Percentiles rank a stretch among this genome's conserved stretches.
These are phyloP conservation scores for Caloboletus firmus DNA, from an alignment of 1,284 basidiomycete species.

Conservation along the genomic window DNA sequence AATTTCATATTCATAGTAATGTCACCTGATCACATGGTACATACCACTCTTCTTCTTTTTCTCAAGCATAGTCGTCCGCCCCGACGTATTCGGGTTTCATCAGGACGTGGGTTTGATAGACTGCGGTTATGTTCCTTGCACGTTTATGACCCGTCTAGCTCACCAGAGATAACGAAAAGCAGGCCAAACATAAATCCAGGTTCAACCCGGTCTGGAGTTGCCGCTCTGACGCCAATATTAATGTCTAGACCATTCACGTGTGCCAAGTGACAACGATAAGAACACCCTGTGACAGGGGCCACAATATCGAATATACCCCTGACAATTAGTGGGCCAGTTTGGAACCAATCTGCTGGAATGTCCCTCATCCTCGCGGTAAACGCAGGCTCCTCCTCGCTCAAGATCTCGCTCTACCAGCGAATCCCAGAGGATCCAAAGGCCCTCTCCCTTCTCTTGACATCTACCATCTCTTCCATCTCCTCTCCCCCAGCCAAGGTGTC, in stretches of 20 bases:
- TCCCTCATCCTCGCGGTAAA: slow-evolving; percentile 60
- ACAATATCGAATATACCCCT: too few species aligned
- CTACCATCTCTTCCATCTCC: slow-evolving; percentile 59
- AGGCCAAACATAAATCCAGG: too few species aligned
- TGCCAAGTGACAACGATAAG: too few species aligned
- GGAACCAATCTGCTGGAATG: slow-evolving; percentile 17
- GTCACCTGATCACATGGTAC: too few species aligned
- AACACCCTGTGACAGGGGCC: too few species aligned
- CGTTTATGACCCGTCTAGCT: too few species aligned
- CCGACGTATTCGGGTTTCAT: slow-evolving; percentile 11
- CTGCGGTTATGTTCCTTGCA: background rate
- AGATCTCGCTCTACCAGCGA: slow-evolving; percentile 62
- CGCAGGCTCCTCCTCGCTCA: slow-evolving; percentile 76
- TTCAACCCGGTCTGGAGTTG: background rate
- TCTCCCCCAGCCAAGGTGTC: slow-evolving; percentile 54
- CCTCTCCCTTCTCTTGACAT: slow-evolving; percentile 49
- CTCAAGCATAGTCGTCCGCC: background rate
- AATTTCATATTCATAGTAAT: too few species aligned
- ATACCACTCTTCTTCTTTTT: slow-evolving; percentile 3
- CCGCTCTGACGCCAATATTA: background rate
- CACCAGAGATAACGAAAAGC: too few species aligned
- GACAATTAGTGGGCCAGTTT: background rate
- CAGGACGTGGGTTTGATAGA: background rate
- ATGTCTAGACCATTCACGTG: too few species aligned
- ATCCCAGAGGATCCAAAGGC: slow-evolving; percentile 16